phyloP scores from a whole-genome alignment of 495 filamentous ascomycete species.

The Xylaria nigripes region DNA sequence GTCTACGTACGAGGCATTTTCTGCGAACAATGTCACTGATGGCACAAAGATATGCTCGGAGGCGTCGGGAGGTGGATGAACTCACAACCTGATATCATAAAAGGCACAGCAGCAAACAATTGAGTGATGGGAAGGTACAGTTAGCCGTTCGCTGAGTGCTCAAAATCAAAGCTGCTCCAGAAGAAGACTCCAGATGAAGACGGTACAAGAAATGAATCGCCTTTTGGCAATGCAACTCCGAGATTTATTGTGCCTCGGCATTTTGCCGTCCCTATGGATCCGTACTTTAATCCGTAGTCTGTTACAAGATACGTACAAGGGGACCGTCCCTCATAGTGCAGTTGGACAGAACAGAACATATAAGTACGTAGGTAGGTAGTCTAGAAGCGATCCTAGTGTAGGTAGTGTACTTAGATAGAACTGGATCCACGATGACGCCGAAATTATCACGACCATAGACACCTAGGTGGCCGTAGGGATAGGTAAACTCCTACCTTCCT shows the following conservation, averaged over 20 bases:
- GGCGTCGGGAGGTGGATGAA: neutral
- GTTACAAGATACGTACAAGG: too few species aligned
- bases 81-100: neutral
- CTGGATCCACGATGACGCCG: neutral
- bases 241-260: conserved; percentile 6
- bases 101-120: neutral
- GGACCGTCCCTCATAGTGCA: too few species aligned
- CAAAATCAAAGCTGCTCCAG: neutral
- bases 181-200: neutral
- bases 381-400: too few species aligned
- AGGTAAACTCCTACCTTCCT: too few species aligned
- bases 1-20: conserved; percentile 7
- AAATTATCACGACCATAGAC: neutral
- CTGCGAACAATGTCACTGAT: neutral
- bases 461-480: neutral
- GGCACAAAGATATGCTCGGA: neutral
- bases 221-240: neutral
- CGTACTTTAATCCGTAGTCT: too few species aligned
- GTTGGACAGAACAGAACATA: too few species aligned
- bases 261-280: neutral
- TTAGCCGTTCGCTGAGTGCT: neutral
- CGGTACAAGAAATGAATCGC: neutral
- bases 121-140: neutral
- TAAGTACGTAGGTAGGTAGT: too few species aligned
- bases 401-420: too few species aligned